These are phyloP conservation scores for Mycena amicta DNA, from an alignment of 768 basidiomycete genomes.

Conservation along the genomic window DNA sequence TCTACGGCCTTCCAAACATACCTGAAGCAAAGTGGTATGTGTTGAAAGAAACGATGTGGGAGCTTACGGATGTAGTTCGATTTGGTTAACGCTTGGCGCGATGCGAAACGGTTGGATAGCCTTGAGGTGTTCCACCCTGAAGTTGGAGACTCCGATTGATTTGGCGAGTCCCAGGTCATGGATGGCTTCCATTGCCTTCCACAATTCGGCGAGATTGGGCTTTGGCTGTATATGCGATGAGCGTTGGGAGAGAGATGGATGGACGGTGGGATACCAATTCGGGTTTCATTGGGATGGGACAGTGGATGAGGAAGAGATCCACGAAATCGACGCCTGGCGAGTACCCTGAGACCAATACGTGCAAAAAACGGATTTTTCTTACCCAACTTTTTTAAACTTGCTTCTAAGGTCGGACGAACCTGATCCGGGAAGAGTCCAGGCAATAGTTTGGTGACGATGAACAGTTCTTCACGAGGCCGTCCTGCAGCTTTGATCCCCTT, in stretches of 20 bases:
- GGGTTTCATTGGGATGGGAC: slow-evolving; percentile 33
- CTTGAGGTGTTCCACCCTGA: slow-evolving; percentile 55
- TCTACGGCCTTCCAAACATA: slow-evolving; percentile 59
- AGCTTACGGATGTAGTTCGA: slow-evolving; percentile 67
- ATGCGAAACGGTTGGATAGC: slow-evolving; percentile 55
- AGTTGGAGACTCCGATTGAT: slow-evolving; percentile 76
- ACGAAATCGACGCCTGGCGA: slow-evolving; percentile 51
- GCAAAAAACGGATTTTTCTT: background rate
- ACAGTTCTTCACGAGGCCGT: slow-evolving; percentile 56
- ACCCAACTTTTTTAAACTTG: slow-evolving; percentile 55
- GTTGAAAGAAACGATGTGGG: no score
- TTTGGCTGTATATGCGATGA: no score
- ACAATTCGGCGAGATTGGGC: slow-evolving; percentile 51
- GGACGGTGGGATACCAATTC: no score
- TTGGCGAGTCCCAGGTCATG: slow-evolving; percentile 48
- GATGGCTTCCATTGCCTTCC: slow-evolving; percentile 64
- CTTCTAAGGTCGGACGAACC: slow-evolving; percentile 50
- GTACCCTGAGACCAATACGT: no score
- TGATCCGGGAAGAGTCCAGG: slow-evolving; percentile 37
- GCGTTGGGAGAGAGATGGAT: no score
- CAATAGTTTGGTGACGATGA: slow-evolving; percentile 61
- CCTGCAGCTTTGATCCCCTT: slow-evolving; percentile 52
- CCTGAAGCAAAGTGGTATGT: slow-evolving; percentile 6
- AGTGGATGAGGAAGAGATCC: slow-evolving; percentile 68
- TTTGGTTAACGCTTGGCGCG: slow-evolving; percentile 74